Evolutionary conservation across 768 basidiomycete species (phyloP).

Genomic region (Grammothele lineata): DNA sequence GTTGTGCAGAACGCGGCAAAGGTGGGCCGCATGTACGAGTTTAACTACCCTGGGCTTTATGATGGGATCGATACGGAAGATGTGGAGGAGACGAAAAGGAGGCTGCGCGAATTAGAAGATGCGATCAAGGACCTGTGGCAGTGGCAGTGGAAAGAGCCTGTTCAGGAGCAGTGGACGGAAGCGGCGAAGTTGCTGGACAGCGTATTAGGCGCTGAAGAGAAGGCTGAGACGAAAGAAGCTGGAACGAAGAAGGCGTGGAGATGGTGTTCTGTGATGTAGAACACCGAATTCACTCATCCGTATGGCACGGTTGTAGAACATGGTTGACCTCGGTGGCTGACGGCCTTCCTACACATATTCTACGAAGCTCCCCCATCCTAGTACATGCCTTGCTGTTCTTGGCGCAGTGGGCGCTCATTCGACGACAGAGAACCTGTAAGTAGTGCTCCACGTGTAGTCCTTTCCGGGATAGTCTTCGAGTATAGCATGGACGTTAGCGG

Average conservation of each 20-base stretch:
- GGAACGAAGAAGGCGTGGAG: too few relatives aligned
- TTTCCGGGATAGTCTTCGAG: slow-evolving; percentile 36
- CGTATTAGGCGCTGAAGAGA: too few relatives aligned
- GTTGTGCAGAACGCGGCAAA: slow-evolving; percentile 12
- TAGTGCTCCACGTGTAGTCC: slow-evolving; percentile 43
- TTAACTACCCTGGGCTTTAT: slow-evolving; percentile 14
- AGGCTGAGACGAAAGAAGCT: too few relatives aligned
- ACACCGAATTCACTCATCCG: too few relatives aligned
- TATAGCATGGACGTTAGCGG: background rate
- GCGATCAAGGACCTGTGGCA: slow-evolving; percentile 11
- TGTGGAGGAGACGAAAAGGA: background rate
- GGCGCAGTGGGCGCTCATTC: too few relatives aligned
- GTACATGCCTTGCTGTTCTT: too few relatives aligned
- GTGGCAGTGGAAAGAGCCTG: slow-evolving; percentile 13
- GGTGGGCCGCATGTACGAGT: slow-evolving; percentile 21
- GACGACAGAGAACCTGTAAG: slow-evolving; percentile 51
- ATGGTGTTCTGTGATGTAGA: too few relatives aligned
- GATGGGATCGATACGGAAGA: slow-evolving; percentile 1
- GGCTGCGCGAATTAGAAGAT: slow-evolving; percentile 4
- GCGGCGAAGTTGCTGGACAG: slow-evolving; percentile 4
- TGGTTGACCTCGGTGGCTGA: too few relatives aligned
- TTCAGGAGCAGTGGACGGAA: slow-evolving; percentile 13
- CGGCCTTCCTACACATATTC: too few relatives aligned
- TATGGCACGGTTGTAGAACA: too few relatives aligned
- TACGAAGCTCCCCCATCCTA: too few relatives aligned